Base-by-base conservation (phyloP, 1,284 basidiomycete species). In the Microbotryum scabiosae region DNA sequence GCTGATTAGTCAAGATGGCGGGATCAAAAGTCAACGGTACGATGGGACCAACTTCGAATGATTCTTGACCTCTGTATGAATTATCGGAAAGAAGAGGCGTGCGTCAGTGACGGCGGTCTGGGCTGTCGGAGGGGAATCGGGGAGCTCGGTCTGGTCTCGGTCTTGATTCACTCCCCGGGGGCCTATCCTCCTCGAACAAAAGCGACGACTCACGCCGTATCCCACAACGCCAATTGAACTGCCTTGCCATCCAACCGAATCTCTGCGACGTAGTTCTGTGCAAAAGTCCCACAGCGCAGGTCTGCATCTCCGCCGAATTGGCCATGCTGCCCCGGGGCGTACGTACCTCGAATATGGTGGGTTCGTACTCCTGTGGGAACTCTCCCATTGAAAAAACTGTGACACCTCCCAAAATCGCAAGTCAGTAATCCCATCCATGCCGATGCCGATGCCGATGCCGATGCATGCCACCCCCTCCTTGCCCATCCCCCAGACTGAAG, bases 201-300 rank as follows among this genome's bases (percentile, higher is more conserved):
- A 59, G 32, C 46, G 41, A 48, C 47, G 41, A 84, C 88, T 76
- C 75, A 90, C 90, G 93, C 93, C 61, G 92, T 97, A 81, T 97
- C 93, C 93, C 93, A 97, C 44, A 97, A 78, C 47, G 93, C 92
- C 59, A 97, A 78, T 75, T 97, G 92, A 25, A 97, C 88, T 48
- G 92, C 89, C 76, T 97, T 97, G 68, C 92, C 92, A 76, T 98
- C 94, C 59, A 97, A 80, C 71, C 91, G 82, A 73, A 98, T 96
- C 79, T 97, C 94, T 51, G 94, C 93, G 63, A 97, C 93, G 76
- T 97, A 98, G 75, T 97, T 98, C 78, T 67, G 54, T 41, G 30
- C 30, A 7, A 30, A 30, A 9, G 8, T 7, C 30, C 30, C 8
- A 9, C 30, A 30, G 30, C 30, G 30, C 30, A 30, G 30, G 10